phyloP scores from a whole-genome alignment of 108 stramenopile genomes.

The Nitzschia inconspicua region DNA sequence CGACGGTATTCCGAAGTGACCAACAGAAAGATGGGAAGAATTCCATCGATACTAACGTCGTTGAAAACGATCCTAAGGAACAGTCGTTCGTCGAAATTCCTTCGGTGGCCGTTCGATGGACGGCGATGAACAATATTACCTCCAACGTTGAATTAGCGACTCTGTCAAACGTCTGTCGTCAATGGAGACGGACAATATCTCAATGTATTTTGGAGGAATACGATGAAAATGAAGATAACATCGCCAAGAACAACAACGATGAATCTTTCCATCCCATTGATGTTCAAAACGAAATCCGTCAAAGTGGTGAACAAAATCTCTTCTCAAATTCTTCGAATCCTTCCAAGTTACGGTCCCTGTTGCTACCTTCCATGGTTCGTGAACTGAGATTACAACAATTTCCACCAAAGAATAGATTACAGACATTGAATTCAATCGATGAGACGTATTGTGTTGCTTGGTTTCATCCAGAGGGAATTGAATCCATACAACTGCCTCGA shows the following conservation, averaged over 20 bases:
- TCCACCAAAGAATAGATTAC: constrained; percentile 11
- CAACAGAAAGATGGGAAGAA: no score
- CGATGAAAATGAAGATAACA: constrained; percentile 6
- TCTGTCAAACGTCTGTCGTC: constrained; percentile 58
- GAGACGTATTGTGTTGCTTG: constrained; percentile 76
- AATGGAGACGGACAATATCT: constrained; percentile 43
- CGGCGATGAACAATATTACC: constrained; percentile 39
- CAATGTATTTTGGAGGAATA: constrained; percentile 16
- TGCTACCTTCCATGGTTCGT: constrained; percentile 51
- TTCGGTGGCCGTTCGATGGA: no score
- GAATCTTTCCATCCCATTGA: no score
- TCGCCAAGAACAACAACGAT: not conserved
- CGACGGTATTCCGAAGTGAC: no score
- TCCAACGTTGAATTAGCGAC: constrained; percentile 55
- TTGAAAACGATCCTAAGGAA: no score
- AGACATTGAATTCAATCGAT: constrained; percentile 20
- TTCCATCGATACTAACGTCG: no score
- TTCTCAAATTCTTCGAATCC: no score
- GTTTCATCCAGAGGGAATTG: constrained; percentile 76
- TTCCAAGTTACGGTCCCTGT: constrained; percentile 17
- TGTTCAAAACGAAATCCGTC: not conserved
- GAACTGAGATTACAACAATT: no score
- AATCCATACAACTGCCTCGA: constrained; percentile 32
- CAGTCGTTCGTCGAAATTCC: no score
- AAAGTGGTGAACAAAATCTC: no score